A percentile compares a stretch with the other conserved stretches of the same genome.
phyloP scores from a whole-genome alignment of 1,139 yeast species.

The Zygosaccharomyces sapae region DNA sequence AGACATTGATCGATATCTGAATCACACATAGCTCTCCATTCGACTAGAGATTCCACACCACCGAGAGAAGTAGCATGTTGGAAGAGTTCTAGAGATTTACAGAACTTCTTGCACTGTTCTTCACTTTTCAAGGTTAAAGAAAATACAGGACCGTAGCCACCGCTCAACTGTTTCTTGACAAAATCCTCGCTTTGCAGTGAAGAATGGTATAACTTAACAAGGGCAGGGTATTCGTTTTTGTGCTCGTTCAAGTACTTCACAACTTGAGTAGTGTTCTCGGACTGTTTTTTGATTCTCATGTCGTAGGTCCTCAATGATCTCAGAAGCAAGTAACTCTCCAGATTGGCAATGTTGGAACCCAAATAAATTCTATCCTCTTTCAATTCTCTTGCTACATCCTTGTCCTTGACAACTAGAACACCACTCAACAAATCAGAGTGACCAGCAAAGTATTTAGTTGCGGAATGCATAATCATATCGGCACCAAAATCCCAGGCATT shows the following conservation, averaged over 20 bases:
- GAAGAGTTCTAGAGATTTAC: conserved; percentile 63
- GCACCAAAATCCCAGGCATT: conserved; percentile 78
- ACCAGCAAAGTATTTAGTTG: conserved; percentile 88
- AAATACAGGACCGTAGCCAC: conserved; percentile 72
- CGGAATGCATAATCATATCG: conserved; percentile 83
- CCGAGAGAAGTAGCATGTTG: conserved; percentile 92
- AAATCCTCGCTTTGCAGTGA: conserved; percentile 66
- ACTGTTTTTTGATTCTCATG: conserved; percentile 63
- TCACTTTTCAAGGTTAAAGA: conserved; percentile 52
- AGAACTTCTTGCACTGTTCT: conserved; percentile 59
- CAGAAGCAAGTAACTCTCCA: conserved; percentile 68
- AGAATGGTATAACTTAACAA: conserved; percentile 60
- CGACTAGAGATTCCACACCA: conserved; percentile 87
- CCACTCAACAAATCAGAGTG: conserved; percentile 92
- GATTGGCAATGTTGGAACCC: conserved; percentile 74
- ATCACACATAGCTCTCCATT: conserved; percentile 84
- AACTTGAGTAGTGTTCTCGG: conserved; percentile 56
- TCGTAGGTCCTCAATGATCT: conserved; percentile 80
- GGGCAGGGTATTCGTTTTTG: conserved; percentile 43
- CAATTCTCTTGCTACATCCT: conserved; percentile 44
- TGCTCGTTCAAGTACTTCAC: conserved; percentile 54
- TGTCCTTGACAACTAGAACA: conserved; percentile 58
- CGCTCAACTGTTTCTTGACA: conserved; percentile 59
- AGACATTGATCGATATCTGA: conserved; percentile 49
- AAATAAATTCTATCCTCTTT: conserved; percentile 58